Conservation (phyloP, 306 rosid genomes). For the Trifolium subterraneum region DNA sequence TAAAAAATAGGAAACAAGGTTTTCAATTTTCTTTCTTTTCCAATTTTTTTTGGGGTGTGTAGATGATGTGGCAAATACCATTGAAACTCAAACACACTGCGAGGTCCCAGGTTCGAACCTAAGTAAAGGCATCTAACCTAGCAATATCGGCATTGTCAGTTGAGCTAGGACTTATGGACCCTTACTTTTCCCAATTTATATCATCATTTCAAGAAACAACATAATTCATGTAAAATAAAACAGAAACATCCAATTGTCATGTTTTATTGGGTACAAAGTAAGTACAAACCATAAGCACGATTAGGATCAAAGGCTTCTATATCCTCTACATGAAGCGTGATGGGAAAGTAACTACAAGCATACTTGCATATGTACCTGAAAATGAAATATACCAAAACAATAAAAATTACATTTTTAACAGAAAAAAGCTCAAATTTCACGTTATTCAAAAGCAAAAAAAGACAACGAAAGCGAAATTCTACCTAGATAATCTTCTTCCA, state of each 20-base stretch:
- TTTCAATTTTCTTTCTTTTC: background rate
- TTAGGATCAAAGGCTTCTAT: constrained; percentile 72
- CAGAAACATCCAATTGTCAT: background rate
- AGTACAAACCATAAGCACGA: constrained; percentile 75
- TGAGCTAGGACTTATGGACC: too few relatives aligned
- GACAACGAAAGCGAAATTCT: background rate
- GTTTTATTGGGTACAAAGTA: background rate
- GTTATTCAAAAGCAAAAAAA: background rate
- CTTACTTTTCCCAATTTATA: background rate
- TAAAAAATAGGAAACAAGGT: background rate
- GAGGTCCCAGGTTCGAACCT: too few relatives aligned
- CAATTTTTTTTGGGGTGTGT: too few relatives aligned
- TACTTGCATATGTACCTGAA: constrained; percentile 76
- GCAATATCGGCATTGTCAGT: too few relatives aligned
- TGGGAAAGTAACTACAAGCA: constrained; percentile 77
- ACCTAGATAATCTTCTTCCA: constrained; percentile 72
- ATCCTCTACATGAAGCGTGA: constrained; percentile 79
- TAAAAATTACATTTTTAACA: background rate
- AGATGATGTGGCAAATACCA: too few relatives aligned
- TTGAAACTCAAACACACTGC: too few relatives aligned
- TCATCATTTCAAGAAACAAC: constrained; percentile 1
- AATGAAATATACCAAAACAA: constrained; percentile 37
- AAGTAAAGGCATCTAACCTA: too few relatives aligned
- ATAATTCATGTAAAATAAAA: background rate
- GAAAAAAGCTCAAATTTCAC: background rate